Conservation (phyloP, 345 rosid species). For the Trapa bicornis region DNA sequence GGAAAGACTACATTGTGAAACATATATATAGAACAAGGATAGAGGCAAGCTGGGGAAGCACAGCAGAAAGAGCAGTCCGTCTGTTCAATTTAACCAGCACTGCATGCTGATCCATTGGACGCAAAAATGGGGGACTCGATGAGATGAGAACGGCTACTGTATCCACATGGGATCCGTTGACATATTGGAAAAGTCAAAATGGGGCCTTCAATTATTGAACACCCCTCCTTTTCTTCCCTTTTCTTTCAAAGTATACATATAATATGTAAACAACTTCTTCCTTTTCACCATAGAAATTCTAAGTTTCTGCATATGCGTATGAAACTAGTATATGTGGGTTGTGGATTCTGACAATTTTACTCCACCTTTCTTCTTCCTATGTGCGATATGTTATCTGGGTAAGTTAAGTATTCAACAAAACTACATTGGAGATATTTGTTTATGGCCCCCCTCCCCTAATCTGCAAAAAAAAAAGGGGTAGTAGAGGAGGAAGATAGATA, state of each 20-base stretch:
- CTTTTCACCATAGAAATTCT: no score
- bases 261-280: no score
- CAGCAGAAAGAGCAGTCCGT: neutral
- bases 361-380: neutral
- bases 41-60: no score
- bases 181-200: constrained; percentile 6
- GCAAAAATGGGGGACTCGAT: no score
- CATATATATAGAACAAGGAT: neutral
- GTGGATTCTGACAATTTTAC: constrained; percentile 1
- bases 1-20: neutral
- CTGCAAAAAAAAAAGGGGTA: no score
- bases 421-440: neutral
- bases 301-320: no score
- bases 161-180: constrained; percentile 12
- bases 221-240: neutral
- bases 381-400: no score
- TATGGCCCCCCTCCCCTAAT: no score
- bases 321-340: neutral
- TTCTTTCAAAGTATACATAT: neutral
- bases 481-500: no score
- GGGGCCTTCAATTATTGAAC: constrained; percentile 3
- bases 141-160: neutral
- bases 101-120: no score
- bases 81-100: no score
- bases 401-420: no score